Conservation (phyloP, 2,329 filamentous ascomycete species). For the Hypoxylon sp. region DNA sequence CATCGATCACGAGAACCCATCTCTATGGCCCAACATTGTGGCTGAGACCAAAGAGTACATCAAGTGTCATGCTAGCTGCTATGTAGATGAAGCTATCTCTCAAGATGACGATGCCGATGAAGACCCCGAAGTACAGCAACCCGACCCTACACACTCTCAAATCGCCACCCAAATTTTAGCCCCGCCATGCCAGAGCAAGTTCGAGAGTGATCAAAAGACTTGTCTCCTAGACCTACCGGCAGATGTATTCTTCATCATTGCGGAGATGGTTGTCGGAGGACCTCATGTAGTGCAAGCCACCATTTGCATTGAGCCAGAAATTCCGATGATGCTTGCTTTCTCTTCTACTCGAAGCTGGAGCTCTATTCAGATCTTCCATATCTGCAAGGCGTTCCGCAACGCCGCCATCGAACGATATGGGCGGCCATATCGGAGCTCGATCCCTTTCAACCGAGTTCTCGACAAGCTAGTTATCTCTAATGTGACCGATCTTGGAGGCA, state of each 20-base stretch:
- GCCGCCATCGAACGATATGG: constrained; percentile 8
- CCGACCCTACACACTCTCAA: no score
- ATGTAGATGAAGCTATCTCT: no score
- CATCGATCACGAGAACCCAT: no score
- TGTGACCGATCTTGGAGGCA: not conserved
- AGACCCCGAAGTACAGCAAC: no score
- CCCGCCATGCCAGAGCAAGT: not conserved
- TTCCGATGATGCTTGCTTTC: not conserved
- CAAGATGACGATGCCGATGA: no score
- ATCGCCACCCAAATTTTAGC: no score
- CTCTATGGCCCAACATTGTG: no score
- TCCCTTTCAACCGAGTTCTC: constrained; percentile 1
- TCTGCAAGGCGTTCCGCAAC: constrained; percentile 5
- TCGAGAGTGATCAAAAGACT: no score
- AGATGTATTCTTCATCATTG: constrained; percentile 1
- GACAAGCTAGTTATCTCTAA: constrained; percentile 4
- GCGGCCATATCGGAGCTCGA: not conserved
- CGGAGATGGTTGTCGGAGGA: not conserved
- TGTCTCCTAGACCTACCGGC: not conserved
- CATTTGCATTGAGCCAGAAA: not conserved
- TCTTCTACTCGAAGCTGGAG: not conserved
- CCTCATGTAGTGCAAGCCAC: not conserved
- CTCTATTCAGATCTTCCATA: constrained; percentile 4
- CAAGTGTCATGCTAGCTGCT: no score
- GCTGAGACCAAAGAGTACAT: no score